Evolutionary conservation across 371 early-diverging fungal species (phyloP).

Genomic region (Circinella minor): DNA sequence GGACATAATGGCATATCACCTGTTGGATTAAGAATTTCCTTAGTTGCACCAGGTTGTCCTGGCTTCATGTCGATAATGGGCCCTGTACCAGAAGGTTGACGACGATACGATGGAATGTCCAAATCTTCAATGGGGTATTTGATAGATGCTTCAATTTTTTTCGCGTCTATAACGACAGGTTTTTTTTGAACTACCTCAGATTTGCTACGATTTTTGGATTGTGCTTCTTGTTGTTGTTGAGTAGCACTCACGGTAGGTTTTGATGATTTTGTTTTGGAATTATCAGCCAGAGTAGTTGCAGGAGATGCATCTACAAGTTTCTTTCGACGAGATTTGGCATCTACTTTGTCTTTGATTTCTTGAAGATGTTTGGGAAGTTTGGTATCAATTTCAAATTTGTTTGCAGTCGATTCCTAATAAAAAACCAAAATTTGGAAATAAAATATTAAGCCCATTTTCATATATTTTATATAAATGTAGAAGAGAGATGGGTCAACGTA

Average conservation of each 20-base stretch:
- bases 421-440: neutral
- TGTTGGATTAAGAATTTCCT: conserved; percentile 33
- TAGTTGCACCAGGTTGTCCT: conserved; percentile 19
- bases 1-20: conserved; percentile 36
- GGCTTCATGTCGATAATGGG: conserved; percentile 43
- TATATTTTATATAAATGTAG: too few relatives aligned
- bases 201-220: neutral
- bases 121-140: conserved; percentile 70
- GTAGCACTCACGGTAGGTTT: conserved; percentile 24
- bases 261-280: conserved; percentile 9
- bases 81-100: conserved; percentile 33
- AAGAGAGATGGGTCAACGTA: conserved; percentile 16
- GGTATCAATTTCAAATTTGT: conserved; percentile 55
- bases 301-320: conserved; percentile 11
- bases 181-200: neutral
- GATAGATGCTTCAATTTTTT: conserved; percentile 41
- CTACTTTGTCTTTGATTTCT: conserved; percentile 44
- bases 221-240: neutral
- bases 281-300: neutral
- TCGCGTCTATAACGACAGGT: conserved; percentile 17
- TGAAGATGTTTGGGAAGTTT: conserved; percentile 54
- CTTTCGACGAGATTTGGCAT: conserved; percentile 52
- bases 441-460: too few relatives aligned
- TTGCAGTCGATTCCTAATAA: conserved; percentile 39
- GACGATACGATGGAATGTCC: conserved; percentile 47